Percentiles rank a stretch among this genome's conserved stretches.
These are phyloP conservation scores for Coniochaeta sp. DNA, from an alignment of 2,329 filamentous ascomycete genomes.

Conservation along the genomic window DNA sequence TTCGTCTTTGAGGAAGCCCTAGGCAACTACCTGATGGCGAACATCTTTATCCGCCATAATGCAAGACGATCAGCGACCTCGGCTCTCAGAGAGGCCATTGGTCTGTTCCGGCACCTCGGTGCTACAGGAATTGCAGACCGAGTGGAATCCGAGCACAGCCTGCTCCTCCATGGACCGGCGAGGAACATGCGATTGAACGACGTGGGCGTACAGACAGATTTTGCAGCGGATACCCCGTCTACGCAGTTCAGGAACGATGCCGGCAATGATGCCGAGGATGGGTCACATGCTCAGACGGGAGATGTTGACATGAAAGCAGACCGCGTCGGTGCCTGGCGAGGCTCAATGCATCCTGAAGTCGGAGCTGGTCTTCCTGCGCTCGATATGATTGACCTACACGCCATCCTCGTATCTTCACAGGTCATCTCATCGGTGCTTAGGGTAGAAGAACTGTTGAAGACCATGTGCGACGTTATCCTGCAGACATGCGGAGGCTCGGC, in stretches of 20 bases:
- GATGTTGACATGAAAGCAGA: slow-evolving; percentile 47
- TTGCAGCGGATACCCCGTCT: slow-evolving; percentile 48
- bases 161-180: slow-evolving; percentile 56
- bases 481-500: slow-evolving; percentile 67
- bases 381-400: slow-evolving; percentile 76
- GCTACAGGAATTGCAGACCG: slow-evolving; percentile 61
- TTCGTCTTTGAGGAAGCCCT: slow-evolving; percentile 67
- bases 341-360: slow-evolving; percentile 49
- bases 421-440: slow-evolving; percentile 72
- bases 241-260: slow-evolving; percentile 43
- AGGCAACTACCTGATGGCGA: slow-evolving; percentile 66
- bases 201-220: slow-evolving; percentile 62
- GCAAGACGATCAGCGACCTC: slow-evolving; percentile 61
- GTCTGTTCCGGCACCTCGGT: slow-evolving; percentile 60
- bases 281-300: slow-evolving; percentile 21
- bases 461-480: slow-evolving; percentile 74
- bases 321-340: slow-evolving; percentile 56
- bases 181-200: slow-evolving; percentile 53
- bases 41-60: slow-evolving; percentile 57
- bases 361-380: slow-evolving; percentile 62
- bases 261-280: slow-evolving; percentile 22
- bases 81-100: slow-evolving; percentile 60
- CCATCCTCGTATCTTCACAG: slow-evolving; percentile 71
- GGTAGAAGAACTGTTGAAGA: slow-evolving; percentile 67
- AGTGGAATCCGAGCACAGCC: slow-evolving; percentile 60